Percentiles rank a stretch among this genome's conserved stretches.
These are phyloP conservation scores for Pinus tabuliformis DNA, from an alignment of 75 land plant genomes.

Conservation along the genomic window DNA sequence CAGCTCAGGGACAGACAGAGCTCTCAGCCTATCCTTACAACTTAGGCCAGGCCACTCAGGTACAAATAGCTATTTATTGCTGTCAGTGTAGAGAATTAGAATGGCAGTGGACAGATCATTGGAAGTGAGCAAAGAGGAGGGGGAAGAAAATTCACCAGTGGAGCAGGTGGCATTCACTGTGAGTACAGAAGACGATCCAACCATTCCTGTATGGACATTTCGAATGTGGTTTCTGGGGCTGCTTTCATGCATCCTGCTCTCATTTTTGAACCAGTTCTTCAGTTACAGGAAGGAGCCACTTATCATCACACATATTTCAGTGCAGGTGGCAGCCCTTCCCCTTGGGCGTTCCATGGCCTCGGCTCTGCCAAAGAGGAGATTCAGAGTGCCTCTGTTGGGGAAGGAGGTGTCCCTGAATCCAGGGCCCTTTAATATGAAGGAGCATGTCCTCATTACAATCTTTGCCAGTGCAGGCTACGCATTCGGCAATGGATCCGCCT, in stretches of 20 bases:
- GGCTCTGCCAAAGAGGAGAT: slow-evolving; percentile 16
- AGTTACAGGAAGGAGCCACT: slow-evolving; percentile 65
- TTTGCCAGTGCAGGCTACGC: slow-evolving; percentile 64
- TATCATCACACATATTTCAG: slow-evolving; percentile 50
- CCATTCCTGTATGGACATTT: slow-evolving; percentile 74
- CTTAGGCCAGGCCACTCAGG: too few relatives aligned
- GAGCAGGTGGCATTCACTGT: slow-evolving; percentile 73
- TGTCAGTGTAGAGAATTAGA: too few relatives aligned
- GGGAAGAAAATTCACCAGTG: slow-evolving; percentile 32
- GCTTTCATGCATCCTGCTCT: slow-evolving; percentile 53
- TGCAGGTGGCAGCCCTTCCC: slow-evolving; percentile 49
- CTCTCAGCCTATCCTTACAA: too few relatives aligned
- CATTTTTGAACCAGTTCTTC: slow-evolving; percentile 80
- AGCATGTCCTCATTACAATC: slow-evolving; percentile 71
- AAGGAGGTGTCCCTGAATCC: slow-evolving; percentile 50
- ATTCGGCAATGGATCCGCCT: slow-evolving; percentile 39
- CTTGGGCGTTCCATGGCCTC: slow-evolving; percentile 49
- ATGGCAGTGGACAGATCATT: too few relatives aligned
- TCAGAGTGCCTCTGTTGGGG: slow-evolving; percentile 12
- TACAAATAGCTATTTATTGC: too few relatives aligned
- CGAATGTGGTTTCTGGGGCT: slow-evolving; percentile 78
- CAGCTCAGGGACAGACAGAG: too few relatives aligned
- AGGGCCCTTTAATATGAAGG: slow-evolving; percentile 69
- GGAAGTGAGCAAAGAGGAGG: background rate
- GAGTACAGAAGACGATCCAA: slow-evolving; percentile 50